A percentile compares a stretch with the other conserved stretches of the same genome.
Evolutionary conservation across 1,139 yeast genomes (phyloP).

Genomic region (Candida tetrigidarum): DNA sequence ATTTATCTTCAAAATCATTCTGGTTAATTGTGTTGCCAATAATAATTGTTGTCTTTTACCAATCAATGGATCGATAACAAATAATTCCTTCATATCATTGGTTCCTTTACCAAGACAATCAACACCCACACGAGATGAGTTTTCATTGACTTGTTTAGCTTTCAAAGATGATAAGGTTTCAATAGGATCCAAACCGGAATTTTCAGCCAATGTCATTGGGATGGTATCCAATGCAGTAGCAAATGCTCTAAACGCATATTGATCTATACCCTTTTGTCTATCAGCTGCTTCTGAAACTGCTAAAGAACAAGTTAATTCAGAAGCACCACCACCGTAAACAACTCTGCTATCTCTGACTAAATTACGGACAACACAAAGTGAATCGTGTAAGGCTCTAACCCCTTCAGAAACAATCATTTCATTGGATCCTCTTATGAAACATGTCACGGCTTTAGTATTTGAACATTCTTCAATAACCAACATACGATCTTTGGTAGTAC

Average conservation of each 20-base stretch:
- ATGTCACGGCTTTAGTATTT: conserved; percentile 89
- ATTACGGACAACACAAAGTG: conserved; percentile 96
- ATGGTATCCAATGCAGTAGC: conserved; percentile 88
- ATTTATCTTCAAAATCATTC: conserved; percentile 97
- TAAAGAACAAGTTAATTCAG: conserved; percentile 91
- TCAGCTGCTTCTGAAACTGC: conserved; percentile 95
- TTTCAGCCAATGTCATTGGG: conserved; percentile 95
- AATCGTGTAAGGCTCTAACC: conserved; percentile 94
- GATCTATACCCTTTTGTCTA: conserved; percentile 92
- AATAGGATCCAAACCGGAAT: conserved; percentile 93
- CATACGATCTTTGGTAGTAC: conserved; percentile 97
- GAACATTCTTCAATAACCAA: conserved; percentile 91
- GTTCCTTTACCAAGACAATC: conserved; percentile 91
- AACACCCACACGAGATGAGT: conserved; percentile 78
- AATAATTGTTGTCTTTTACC: conserved; percentile 96
- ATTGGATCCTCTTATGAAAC: conserved; percentile 93
- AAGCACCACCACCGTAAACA: conserved; percentile 99
- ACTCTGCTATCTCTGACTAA: conserved; percentile 89
- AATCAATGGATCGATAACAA: conserved; percentile 95
- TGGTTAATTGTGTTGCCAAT: conserved; percentile 93
- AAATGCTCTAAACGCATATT: conserved; percentile 96
- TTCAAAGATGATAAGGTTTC: conserved; percentile 85
- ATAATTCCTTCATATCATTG: conserved; percentile 89
- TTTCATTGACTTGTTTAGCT: conserved; percentile 80
- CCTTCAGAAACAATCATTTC: conserved; percentile 99